Base-by-base conservation (phyloP, 805 yeast genomes). In the Candida insectalens region DNA sequence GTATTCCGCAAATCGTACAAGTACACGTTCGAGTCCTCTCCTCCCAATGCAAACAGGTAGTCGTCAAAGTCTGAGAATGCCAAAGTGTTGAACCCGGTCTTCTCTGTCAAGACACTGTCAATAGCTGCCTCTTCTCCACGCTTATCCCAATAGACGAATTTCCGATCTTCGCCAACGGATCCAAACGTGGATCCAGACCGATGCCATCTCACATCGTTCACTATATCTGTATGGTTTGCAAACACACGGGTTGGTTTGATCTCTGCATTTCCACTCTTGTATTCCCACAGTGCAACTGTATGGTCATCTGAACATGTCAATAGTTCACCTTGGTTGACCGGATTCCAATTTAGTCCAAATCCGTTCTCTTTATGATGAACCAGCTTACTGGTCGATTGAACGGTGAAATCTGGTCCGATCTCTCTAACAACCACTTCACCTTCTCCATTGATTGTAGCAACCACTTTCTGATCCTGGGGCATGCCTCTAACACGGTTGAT, bases 191-290 rank as follows among this genome's bases (percentile, higher is more conserved):
- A 59, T 17, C 58, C 60, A 28, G 69, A 62, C 18, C 59, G 51
- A 45, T 79, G 82, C 84, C 88, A 83, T 55, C 77, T 73, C 15
- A 75, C 79, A 46, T 82, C 92, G 46, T 83, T 83, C 10, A 83
- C 84, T 23, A 78, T 76, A 42, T 73, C 77, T 0, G 51, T 44
- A 42, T 79, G 84, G 6, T 44, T 35, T 3, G 39, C 46, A 42
- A 61, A 57, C 2, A 61, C 56, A 3, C 49, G 41, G 0, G 36
- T 13, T n/a, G 67, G 67, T 15, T 16, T 32, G 14, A 38, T 4
- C 13, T 28, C 28, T n/a, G 34, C 27, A 14, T 15, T 29, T 33
- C n/a, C 15, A 12, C 21, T 25, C 17, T 23, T 21, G 33, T 69
- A 55, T 44, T 80, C 82, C 70, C 87, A 74, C 3, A 79, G 43